Percentiles rank a stretch among this genome's conserved stretches.
Evolutionary conservation across 2,329 filamentous ascomycete species (phyloP).

Genomic region (Tolypocladium sp.): DNA sequence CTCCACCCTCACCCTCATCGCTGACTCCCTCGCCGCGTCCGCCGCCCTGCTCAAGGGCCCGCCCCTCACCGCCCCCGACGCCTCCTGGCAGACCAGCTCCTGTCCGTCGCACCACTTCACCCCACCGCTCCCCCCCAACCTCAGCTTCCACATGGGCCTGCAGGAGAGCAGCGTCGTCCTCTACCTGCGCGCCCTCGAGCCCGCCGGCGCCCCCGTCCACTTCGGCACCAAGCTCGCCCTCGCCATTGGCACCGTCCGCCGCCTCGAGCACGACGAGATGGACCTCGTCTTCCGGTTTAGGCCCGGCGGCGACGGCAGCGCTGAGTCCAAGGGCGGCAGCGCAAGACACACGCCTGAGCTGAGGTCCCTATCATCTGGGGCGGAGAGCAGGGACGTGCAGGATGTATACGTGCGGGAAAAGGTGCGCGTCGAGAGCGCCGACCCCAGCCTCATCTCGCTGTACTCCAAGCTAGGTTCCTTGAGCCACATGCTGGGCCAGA

Average conservation of each 20-base stretch:
- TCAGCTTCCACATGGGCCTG: constrained; percentile 68
- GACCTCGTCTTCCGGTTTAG: constrained; percentile 64
- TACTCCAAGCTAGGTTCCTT: constrained; percentile 76
- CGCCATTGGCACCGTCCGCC: constrained; percentile 56
- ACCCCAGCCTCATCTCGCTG: constrained; percentile 75
- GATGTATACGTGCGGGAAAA: constrained; percentile 86
- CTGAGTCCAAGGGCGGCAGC: constrained; percentile 14
- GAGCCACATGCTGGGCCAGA: constrained; percentile 61
- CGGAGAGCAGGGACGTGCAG: constrained; percentile 15
- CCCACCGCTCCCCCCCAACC: constrained; percentile 39
- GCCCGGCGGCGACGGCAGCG: constrained; percentile 18
- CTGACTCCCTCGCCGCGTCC: constrained; percentile 44
- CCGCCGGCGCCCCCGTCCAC: constrained; percentile 51
- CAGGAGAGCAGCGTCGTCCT: constrained; percentile 63
- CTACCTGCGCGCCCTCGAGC: constrained; percentile 60
- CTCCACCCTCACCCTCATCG: constrained; percentile 45
- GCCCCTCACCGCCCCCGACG: constrained; percentile 27
- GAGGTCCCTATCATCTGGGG: constrained; percentile 8
- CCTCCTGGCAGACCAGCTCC: constrained; percentile 34
- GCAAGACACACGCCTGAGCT: constrained; percentile 14
- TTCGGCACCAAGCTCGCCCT: constrained; percentile 59
- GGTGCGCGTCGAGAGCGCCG: constrained; percentile 77
- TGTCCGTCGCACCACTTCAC: constrained; percentile 33
- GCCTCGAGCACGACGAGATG: constrained; percentile 70
- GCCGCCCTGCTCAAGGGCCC: constrained; percentile 46